Percentiles rank a stretch among this genome's conserved stretches.
Conservation (phyloP, 805 yeast genomes). For the Cyberlindnera veronae region DNA sequence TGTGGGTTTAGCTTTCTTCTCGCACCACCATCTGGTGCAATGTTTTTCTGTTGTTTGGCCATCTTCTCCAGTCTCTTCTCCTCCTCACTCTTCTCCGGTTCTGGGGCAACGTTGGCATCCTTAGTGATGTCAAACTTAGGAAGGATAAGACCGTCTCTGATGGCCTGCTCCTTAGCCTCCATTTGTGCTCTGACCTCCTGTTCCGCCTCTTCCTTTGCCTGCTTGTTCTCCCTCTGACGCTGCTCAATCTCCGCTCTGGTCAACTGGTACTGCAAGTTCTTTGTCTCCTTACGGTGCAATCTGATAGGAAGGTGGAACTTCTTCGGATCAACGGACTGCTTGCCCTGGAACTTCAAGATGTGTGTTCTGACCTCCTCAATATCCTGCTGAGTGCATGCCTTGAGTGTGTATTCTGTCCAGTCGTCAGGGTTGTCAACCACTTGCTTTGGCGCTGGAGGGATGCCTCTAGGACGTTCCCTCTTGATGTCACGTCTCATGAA, state of each 20-base stretch:
- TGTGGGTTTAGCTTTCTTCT: constrained; percentile 56
- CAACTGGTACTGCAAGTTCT: constrained; percentile 82
- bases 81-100: constrained; percentile 32
- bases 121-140: constrained; percentile 15
- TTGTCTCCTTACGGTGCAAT: constrained; percentile 90
- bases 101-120: constrained; percentile 31
- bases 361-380: constrained; percentile 73
- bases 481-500: constrained; percentile 13
- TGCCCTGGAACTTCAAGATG: constrained; percentile 74
- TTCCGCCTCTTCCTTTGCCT: constrained; percentile 29
- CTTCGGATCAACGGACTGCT: constrained; percentile 70
- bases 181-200: constrained; percentile 32
- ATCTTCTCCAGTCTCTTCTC: constrained; percentile 34
- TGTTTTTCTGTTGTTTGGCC: constrained; percentile 48
- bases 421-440: constrained; percentile 27
- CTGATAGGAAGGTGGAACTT: constrained; percentile 76
- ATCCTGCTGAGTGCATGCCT: constrained; percentile 71
- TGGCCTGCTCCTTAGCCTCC: constrained; percentile 20
- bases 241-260: constrained; percentile 73
- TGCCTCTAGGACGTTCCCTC: constrained; percentile 11
- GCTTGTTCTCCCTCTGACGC: constrained; percentile 47
- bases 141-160: constrained; percentile 13
- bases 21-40: constrained; percentile 93
- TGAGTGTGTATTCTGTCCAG: constrained; percentile 44
- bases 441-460: constrained; percentile 15